Conservation (phyloP, 495 filamentous ascomycete species). For the Letharia lupina region DNA sequence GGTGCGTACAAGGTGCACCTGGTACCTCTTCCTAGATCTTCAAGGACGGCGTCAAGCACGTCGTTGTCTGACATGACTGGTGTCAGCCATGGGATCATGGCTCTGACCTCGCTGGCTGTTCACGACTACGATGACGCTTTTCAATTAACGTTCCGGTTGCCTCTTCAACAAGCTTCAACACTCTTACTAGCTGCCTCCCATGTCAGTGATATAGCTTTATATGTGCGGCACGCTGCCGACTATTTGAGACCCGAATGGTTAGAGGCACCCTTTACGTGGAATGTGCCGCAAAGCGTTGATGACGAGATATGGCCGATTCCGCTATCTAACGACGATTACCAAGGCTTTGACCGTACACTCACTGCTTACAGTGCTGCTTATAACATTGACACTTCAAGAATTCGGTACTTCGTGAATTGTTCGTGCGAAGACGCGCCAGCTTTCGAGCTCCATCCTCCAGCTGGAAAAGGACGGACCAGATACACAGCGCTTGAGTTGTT, state of each 20-base stretch:
- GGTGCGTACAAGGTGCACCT: constrained; percentile 77
- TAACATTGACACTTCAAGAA: constrained; percentile 59
- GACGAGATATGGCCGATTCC: constrained; percentile 55
- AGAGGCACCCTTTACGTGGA: constrained; percentile 56
- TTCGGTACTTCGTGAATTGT: constrained; percentile 68
- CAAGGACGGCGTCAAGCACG: constrained; percentile 47
- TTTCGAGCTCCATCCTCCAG: constrained; percentile 69
- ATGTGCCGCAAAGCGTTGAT: constrained; percentile 54
- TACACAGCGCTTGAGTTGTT: constrained; percentile 73
- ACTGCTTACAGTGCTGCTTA: constrained; percentile 81
- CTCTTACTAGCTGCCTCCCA: constrained; percentile 73
- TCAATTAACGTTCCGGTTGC: constrained; percentile 72
- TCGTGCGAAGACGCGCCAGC: constrained; percentile 72
- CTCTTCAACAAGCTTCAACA: constrained; percentile 52
- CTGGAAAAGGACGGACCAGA: constrained; percentile 41
- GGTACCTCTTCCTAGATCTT: constrained; percentile 58
- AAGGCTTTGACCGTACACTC: constrained; percentile 73
- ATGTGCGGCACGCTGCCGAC: constrained; percentile 62
- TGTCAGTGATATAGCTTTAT: constrained; percentile 66
- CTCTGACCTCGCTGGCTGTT: constrained; percentile 58
- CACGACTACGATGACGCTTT: constrained; percentile 75
- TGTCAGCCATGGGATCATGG: constrained; percentile 64
- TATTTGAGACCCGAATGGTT: constrained; percentile 79
- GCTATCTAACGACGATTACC: constrained; percentile 62
- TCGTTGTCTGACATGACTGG: constrained; percentile 43